A percentile compares a stretch with the other conserved stretches of the same genome.
Evolutionary conservation across 345 rosid genomes (phyloP).

Genomic region (Brassica nigra): DNA sequence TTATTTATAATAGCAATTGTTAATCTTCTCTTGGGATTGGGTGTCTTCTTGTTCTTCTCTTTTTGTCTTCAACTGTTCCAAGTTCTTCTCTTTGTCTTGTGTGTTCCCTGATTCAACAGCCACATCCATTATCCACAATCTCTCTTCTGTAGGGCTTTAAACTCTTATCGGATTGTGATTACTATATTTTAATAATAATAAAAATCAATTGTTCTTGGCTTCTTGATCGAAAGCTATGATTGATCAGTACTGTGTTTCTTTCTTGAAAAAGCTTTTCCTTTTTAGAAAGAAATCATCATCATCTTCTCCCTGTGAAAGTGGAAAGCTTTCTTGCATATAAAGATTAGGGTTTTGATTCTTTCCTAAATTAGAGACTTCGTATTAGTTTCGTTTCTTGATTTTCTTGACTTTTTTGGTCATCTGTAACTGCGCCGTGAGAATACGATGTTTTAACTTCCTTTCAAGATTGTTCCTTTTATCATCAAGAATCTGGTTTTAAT

Average conservation of each 20-base stretch:
- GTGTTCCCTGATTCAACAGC: conserved; percentile 47
- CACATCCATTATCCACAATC: conserved; percentile 38
- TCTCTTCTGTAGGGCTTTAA: conserved; percentile 37
- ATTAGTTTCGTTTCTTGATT: neutral
- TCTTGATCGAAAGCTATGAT: conserved; percentile 44
- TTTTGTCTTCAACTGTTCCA: conserved; percentile 48
- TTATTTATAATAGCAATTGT: conserved; percentile 21
- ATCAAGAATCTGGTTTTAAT: conserved; percentile 19
- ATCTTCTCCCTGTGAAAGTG: conserved; percentile 21
- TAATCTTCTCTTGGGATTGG: conserved; percentile 64
- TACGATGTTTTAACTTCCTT: conserved; percentile 35
- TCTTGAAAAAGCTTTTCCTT: conserved; percentile 16
- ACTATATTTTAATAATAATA: neutral
- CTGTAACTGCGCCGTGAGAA: conserved; percentile 21
- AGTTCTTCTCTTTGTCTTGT: conserved; percentile 34
- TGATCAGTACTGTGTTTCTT: conserved; percentile 43
- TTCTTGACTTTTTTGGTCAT: neutral
- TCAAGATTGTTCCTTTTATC: conserved; percentile 14
- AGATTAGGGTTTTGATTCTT: conserved; percentile 30
- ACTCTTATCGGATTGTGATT: conserved; percentile 23
- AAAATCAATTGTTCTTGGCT: conserved; percentile 16
- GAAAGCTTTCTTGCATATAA: conserved; percentile 16
- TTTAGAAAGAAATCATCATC: neutral
- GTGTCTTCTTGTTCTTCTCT: conserved; percentile 13
- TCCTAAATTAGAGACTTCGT: conserved; percentile 3